A percentile compares a stretch with the other conserved stretches of the same genome.
phyloP scores from a whole-genome alignment of 805 yeast genomes.

The Saccharomycopsis capsularis region DNA sequence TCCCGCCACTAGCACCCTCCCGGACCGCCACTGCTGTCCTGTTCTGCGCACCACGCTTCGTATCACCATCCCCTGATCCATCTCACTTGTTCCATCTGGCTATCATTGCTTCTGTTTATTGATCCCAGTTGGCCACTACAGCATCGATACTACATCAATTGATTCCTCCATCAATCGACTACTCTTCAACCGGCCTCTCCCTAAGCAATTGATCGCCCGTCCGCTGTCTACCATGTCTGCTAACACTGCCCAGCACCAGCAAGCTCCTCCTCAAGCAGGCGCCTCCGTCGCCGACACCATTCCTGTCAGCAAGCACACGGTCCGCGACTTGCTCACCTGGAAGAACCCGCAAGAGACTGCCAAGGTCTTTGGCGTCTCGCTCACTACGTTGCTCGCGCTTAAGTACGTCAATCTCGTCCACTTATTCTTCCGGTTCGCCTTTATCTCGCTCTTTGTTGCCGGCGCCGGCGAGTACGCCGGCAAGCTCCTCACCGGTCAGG shows the following conservation, averaged over 20 bases:
- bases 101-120: too few relatives aligned
- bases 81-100: too few relatives aligned
- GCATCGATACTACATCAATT: too few relatives aligned
- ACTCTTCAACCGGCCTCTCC: too few relatives aligned
- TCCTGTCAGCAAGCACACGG: slow-evolving; percentile 1
- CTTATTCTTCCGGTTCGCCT: slow-evolving; percentile 52
- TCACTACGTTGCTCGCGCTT: slow-evolving; percentile 47
- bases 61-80: too few relatives aligned
- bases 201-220: too few relatives aligned
- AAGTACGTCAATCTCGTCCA: slow-evolving; percentile 59
- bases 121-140: too few relatives aligned
- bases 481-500: slow-evolving; percentile 64
- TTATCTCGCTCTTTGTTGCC: slow-evolving; percentile 51
- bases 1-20: too few relatives aligned
- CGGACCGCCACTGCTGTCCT: too few relatives aligned
- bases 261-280: neutral
- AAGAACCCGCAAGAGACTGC: slow-evolving; percentile 70
- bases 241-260: neutral
- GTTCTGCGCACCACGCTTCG: too few relatives aligned
- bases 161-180: too few relatives aligned
- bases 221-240: neutral
- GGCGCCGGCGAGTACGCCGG: slow-evolving; percentile 76
- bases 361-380: slow-evolving; percentile 59
- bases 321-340: slow-evolving; percentile 54
- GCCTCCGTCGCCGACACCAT: neutral